phyloP scores from a whole-genome alignment of 2,329 filamentous ascomycete species.

The Leptographium radiaticola region DNA sequence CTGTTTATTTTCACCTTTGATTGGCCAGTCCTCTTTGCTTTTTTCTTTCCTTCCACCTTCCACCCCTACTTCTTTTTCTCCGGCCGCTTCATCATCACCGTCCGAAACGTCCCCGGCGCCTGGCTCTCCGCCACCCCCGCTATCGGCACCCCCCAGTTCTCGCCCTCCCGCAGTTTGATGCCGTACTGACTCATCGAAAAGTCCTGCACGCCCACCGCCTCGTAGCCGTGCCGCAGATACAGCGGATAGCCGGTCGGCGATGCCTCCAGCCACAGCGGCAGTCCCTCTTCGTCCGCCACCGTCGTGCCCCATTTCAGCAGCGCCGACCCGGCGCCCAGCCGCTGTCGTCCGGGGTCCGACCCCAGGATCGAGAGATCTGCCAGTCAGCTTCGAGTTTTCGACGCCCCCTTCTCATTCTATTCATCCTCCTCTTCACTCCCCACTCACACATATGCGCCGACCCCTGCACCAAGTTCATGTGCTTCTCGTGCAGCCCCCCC shows the following conservation, averaged over 20 bases:
- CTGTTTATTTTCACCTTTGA: no score
- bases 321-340: constrained; percentile 17
- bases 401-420: not conserved
- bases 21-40: no score
- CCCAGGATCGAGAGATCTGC: constrained; percentile 15
- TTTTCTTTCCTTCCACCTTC: no score
- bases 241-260: constrained; percentile 16
- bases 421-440: not conserved
- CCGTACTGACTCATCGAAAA: constrained; percentile 13
- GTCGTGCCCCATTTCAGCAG: constrained; percentile 15
- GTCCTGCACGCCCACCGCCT: constrained; percentile 16
- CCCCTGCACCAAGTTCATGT: constrained; percentile 12
- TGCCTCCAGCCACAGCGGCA: constrained; percentile 15
- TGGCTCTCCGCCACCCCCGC: constrained; percentile 11
- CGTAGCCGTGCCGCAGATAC: constrained; percentile 16
- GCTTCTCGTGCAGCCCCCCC: constrained; percentile 12
- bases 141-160: constrained; percentile 16
- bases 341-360: constrained; percentile 11
- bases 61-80: not conserved
- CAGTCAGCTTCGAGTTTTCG: not conserved
- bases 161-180: not conserved
- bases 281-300: constrained; percentile 15
- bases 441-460: constrained; percentile 15
- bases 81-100: constrained; percentile 14
- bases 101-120: constrained; percentile 12